These are phyloP conservation scores for Trichophyton rubrum DNA, from an alignment of 2,329 filamentous ascomycete genomes.

Conservation along the genomic window DNA sequence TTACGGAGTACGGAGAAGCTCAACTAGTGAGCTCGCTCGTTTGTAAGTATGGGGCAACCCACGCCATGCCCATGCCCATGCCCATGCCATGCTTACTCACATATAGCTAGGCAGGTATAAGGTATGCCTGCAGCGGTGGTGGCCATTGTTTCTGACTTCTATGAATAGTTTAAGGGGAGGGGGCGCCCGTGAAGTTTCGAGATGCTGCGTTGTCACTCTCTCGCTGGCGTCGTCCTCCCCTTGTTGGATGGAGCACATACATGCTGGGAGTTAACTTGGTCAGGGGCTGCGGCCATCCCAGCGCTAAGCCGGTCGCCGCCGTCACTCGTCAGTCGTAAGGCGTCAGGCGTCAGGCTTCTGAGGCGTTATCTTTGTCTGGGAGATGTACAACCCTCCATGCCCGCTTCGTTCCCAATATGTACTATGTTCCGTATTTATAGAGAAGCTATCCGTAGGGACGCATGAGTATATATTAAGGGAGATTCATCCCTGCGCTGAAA, in stretches of 20 bases:
- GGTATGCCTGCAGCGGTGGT: too few species aligned
- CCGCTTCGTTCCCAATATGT: too few species aligned
- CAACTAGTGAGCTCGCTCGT: background rate
- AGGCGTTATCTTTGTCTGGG: background rate
- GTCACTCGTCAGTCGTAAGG: background rate
- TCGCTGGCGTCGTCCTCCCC: background rate
- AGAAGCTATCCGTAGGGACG: background rate
- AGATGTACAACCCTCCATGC: too few species aligned
- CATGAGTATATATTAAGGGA: background rate
- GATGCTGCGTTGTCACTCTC: background rate
- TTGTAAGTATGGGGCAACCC: background rate
- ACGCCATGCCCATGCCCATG: background rate
- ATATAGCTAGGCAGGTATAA: background rate
- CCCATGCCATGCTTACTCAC: too few species aligned
- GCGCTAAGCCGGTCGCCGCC: background rate
- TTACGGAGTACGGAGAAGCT: background rate
- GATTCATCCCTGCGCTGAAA: background rate
- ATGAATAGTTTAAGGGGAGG: background rate
- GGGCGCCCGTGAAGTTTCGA: background rate
- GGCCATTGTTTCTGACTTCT: background rate
- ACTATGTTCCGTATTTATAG: background rate
- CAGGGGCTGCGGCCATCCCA: background rate
- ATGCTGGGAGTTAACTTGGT: background rate
- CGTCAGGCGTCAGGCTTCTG: conserved; percentile 1
- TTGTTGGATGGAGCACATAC: too few species aligned